A percentile compares a stretch with the other conserved stretches of the same genome.
phyloP scores from a whole-genome alignment of 2,329 filamentous ascomycete genomes.

The Cladophialophora immunda region DNA sequence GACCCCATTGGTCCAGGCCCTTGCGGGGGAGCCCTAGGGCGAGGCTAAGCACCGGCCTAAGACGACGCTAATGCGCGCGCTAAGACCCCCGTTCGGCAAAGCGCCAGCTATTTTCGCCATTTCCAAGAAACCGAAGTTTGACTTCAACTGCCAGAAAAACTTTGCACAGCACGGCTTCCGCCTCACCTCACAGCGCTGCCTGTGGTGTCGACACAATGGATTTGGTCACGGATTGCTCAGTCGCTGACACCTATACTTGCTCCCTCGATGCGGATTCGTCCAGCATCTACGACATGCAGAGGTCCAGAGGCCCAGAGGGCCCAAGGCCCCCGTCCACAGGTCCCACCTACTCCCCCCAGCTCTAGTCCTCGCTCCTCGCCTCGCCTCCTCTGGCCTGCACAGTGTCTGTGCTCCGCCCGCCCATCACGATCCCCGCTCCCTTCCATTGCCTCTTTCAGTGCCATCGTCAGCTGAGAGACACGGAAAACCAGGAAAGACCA shows the following conservation, averaged over 20 bases:
- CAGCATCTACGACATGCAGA: conserved; percentile 3
- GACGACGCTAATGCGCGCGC: background rate
- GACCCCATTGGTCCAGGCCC: background rate
- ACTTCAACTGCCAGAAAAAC: conserved; percentile 9
- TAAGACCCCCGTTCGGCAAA: background rate
- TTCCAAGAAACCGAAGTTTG: conserved; percentile 15
- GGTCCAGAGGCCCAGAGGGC: no score
- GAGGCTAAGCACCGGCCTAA: background rate
- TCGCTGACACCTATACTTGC: background rate
- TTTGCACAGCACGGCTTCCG: conserved; percentile 8
- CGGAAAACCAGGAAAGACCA: background rate
- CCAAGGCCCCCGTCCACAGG: background rate
- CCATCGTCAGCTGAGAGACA: conserved; percentile 13
- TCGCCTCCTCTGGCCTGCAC: background rate
- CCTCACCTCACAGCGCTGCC: background rate
- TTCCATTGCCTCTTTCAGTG: background rate
- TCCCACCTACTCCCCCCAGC: background rate
- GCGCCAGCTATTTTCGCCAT: conserved; percentile 12
- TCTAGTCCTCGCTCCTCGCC: background rate
- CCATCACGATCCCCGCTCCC: background rate
- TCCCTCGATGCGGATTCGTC: conserved; percentile 2
- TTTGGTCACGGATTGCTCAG: conserved; percentile 1
- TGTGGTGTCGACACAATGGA: conserved; percentile 7
- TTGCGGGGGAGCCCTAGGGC: background rate
- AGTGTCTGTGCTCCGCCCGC: conserved; percentile 3